Percentiles rank a stretch among this genome's conserved stretches.
phyloP scores from a whole-genome alignment of 805 yeast species.

The Cyberlindnera maritima region DNA sequence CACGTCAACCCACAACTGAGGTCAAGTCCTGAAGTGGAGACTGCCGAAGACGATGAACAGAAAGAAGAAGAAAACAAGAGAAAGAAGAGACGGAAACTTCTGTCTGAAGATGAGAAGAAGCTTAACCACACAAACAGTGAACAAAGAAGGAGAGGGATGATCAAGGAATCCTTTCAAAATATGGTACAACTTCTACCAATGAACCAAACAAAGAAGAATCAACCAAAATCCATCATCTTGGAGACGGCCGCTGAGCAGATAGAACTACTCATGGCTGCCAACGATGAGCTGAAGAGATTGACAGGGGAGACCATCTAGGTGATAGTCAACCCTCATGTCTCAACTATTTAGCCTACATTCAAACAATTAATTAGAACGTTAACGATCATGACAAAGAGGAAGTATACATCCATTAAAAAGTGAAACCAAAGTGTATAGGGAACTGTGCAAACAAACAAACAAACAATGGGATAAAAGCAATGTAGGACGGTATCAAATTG shows the following conservation, averaged over 20 bases:
- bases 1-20: background rate
- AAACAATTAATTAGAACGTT: background rate
- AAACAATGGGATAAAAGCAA: background rate
- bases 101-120: conserved; percentile 28
- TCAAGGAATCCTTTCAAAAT: conserved; percentile 25
- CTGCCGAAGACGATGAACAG: background rate
- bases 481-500: too few species aligned
- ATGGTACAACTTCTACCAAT: conserved; percentile 21
- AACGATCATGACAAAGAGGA: background rate
- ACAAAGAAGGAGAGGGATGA: conserved; percentile 24
- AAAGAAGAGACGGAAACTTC: conserved; percentile 12
- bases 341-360: too few species aligned
- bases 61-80: background rate
- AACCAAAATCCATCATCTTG: conserved; percentile 24
- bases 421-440: background rate
- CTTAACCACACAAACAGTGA: conserved; percentile 28
- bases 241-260: conserved; percentile 25
- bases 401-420: background rate
- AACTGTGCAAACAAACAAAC: background rate
- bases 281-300: conserved; percentile 17
- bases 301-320: background rate
- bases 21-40: background rate
- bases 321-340: background rate
- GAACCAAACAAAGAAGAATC: conserved; percentile 16
- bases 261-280: conserved; percentile 14